Percentiles rank a stretch among this genome's conserved stretches.
Evolutionary conservation across 495 filamentous ascomycete genomes (phyloP).

Genomic region (Penicillium samsonianum): DNA sequence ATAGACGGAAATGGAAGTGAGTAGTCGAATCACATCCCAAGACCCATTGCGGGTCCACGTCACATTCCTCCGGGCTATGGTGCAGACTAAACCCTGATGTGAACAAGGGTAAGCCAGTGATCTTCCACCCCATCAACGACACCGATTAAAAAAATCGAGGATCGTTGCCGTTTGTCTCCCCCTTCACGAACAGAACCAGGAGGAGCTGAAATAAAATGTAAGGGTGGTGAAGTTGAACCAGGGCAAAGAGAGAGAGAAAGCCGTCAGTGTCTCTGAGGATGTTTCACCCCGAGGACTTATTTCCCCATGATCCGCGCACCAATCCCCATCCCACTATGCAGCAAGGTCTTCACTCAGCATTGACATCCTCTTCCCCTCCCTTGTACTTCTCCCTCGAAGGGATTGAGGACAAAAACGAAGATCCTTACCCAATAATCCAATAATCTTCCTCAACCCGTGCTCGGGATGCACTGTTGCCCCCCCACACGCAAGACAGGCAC

Average conservation of each 20-base stretch:
- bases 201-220: slow-evolving; percentile 2
- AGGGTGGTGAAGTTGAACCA: slow-evolving; percentile 8
- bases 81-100: neutral
- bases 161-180: slow-evolving; percentile 7
- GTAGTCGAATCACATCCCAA: neutral
- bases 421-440: slow-evolving; percentile 4
- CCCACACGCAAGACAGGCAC: slow-evolving; percentile 4
- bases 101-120: neutral
- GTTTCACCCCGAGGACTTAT: slow-evolving; percentile 7
- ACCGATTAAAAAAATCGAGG: slow-evolving; percentile 2
- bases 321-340: slow-evolving; percentile 3
- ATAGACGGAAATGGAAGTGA: neutral
- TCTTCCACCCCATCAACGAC: neutral
- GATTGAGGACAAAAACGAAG: neutral
- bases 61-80: slow-evolving; percentile 11
- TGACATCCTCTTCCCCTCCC: neutral
- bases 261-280: neutral
- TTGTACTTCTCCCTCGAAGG: neutral
- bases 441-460: slow-evolving; percentile 9
- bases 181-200: neutral
- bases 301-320: neutral
- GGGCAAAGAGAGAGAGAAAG: neutral
- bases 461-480: slow-evolving; percentile 2
- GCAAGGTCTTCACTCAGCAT: too few species aligned
- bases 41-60: slow-evolving; percentile 1